These are phyloP conservation scores for Vinca minor DNA, from an alignment of 257 asterid species.

Conservation along the genomic window DNA sequence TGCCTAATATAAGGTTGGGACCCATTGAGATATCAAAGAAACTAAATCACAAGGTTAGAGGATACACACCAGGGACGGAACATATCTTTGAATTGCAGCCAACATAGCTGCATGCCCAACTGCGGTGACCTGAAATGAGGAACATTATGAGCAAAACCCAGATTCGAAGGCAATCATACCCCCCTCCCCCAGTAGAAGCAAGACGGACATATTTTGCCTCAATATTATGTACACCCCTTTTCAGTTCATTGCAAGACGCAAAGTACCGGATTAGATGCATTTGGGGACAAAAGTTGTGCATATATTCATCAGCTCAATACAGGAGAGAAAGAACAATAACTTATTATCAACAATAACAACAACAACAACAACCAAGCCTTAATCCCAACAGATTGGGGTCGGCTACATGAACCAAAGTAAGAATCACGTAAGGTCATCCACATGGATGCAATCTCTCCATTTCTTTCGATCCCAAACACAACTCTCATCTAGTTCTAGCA, in stretches of 20 bases:
- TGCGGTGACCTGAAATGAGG: constrained; percentile 78
- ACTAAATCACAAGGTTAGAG: constrained; percentile 7
- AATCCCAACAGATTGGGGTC: too few relatives aligned
- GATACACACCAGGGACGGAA: constrained; percentile 68
- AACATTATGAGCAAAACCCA: constrained; percentile 14
- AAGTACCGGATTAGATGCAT: not conserved
- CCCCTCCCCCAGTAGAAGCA: constrained; percentile 17
- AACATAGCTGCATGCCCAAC: constrained; percentile 97
- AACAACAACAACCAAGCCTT: too few relatives aligned
- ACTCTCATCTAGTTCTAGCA: too few relatives aligned
- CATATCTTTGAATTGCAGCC: constrained; percentile 92
- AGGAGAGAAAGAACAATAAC: too few relatives aligned
- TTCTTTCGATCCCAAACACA: too few relatives aligned
- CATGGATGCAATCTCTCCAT: too few relatives aligned
- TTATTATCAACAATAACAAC: too few relatives aligned
- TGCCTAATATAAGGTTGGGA: constrained; percentile 14
- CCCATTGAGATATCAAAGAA: constrained; percentile 3
- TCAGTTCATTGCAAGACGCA: not conserved
- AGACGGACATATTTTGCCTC: not conserved
- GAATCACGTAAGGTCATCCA: too few relatives aligned
- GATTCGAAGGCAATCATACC: constrained; percentile 14
- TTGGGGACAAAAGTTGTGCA: too few relatives aligned
- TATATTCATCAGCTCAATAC: not conserved
- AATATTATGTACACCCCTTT: not conserved
- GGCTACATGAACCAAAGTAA: too few relatives aligned